phyloP scores from a whole-genome alignment of 2,329 filamentous ascomycete genomes.

The Exophiala alcalophila region DNA sequence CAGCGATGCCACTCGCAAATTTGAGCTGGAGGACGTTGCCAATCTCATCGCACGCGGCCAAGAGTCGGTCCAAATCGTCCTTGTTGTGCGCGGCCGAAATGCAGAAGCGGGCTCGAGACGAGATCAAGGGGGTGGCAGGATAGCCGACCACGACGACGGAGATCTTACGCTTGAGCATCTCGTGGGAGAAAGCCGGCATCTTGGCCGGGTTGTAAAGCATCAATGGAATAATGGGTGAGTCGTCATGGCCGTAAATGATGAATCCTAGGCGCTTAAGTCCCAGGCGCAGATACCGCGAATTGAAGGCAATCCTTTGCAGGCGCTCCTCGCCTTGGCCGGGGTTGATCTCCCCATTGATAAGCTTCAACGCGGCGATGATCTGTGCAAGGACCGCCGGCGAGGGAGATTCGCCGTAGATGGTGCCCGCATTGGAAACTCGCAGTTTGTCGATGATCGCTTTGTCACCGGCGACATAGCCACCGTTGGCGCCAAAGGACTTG shows the following conservation, averaged over 20 bases:
- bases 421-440: slow-evolving; percentile 77
- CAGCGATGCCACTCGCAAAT: slow-evolving; percentile 93
- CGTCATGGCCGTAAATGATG: slow-evolving; percentile 96
- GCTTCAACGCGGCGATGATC: slow-evolving; percentile 78
- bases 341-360: slow-evolving; percentile 82
- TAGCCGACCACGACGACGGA: slow-evolving; percentile 97
- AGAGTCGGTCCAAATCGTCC: slow-evolving; percentile 87
- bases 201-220: slow-evolving; percentile 98
- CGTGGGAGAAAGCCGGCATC: slow-evolving; percentile 96
- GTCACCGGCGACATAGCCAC: slow-evolving; percentile 88
- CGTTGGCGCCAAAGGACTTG: slow-evolving; percentile 97
- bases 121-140: slow-evolving; percentile 91
- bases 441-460: slow-evolving; percentile 92
- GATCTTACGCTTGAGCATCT: slow-evolving; percentile 97
- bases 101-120: slow-evolving; percentile 91
- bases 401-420: slow-evolving; percentile 82
- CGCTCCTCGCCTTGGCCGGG: slow-evolving; percentile 95
- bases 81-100: slow-evolving; percentile 96
- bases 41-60: slow-evolving; percentile 84
- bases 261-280: slow-evolving; percentile 94
- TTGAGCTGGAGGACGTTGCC: slow-evolving; percentile 91
- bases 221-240: slow-evolving; percentile 93
- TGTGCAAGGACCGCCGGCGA: slow-evolving; percentile 85
- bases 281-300: slow-evolving; percentile 95
- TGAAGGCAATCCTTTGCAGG: slow-evolving; percentile 93